Percentiles rank a stretch among this genome's conserved stretches.
Evolutionary conservation across 805 yeast genomes (phyloP).

Genomic region (Wickerhamomyces rabaulensis): DNA sequence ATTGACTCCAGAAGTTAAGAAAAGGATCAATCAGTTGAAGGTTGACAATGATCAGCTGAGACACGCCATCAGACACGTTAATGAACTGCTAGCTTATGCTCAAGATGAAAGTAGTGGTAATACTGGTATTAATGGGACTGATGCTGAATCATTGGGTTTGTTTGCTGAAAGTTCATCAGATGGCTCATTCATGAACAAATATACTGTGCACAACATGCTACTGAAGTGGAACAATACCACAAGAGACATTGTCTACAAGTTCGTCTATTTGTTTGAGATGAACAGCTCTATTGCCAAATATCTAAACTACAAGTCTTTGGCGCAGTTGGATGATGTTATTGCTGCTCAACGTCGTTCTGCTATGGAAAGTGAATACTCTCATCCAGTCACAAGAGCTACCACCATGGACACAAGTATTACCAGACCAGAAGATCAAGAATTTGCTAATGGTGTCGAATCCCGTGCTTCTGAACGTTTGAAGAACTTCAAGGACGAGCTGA

Average conservation of each 20-base stretch:
- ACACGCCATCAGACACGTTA: conserved; percentile 17
- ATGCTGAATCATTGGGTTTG: conserved; percentile 8
- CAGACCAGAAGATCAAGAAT: conserved; percentile 6
- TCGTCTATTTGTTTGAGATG: conserved; percentile 43
- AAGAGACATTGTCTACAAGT: conserved; percentile 59
- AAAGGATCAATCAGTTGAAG: conserved; percentile 12
- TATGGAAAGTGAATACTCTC: conserved; percentile 8
- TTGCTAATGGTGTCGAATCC: conserved; percentile 7
- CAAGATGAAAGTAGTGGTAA: conserved; percentile 2
- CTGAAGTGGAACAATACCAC: conserved; percentile 74
- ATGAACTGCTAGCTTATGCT: conserved; percentile 8
- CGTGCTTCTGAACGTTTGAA: conserved; percentile 29
- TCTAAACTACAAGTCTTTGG: conserved; percentile 43
- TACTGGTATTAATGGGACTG: neutral
- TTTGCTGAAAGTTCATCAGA: conserved; percentile 11
- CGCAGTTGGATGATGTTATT: conserved; percentile 46
- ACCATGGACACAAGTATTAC: conserved; percentile 12
- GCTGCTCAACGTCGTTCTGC: conserved; percentile 25
- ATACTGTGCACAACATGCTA: conserved; percentile 65
- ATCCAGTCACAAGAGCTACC: conserved; percentile 14
- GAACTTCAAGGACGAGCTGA: conserved; percentile 48
- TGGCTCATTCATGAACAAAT: conserved; percentile 44
- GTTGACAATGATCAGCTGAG: conserved; percentile 19
- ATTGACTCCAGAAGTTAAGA: conserved; percentile 11
- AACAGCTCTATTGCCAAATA: conserved; percentile 39